Conservation (phyloP, 176 grass and related monocot genomes). For the Rhipidocladum racemiflorum region DNA sequence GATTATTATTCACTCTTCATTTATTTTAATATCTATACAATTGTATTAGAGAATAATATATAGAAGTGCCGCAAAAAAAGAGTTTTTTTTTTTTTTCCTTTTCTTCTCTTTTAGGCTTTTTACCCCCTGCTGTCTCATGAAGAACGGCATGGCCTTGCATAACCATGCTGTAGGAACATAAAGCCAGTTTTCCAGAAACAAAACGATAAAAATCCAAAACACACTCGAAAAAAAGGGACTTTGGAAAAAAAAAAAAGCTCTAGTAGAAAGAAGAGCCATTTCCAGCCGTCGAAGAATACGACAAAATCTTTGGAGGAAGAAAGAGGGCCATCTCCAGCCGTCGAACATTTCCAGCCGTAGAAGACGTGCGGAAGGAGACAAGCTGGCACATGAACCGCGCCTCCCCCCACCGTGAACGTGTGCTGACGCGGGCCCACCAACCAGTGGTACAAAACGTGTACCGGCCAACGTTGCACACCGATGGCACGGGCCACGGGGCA, state of each 20-base stretch:
- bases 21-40: no score
- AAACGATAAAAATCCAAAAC: not conserved
- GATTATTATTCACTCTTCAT: no score
- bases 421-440: not conserved
- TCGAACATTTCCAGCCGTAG: slow-evolving; percentile 49
- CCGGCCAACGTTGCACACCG: not conserved
- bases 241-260: not conserved
- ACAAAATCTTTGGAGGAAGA: not conserved
- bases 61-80: not conserved
- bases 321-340: slow-evolving; percentile 35
- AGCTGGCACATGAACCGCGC: slow-evolving; percentile 26
- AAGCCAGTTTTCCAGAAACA: not conserved
- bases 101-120: no score
- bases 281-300: slow-evolving; percentile 6
- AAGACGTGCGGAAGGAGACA: slow-evolving; percentile 13
- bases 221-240: not conserved
- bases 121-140: not conserved
- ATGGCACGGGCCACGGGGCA: no score
- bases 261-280: not conserved
- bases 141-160: not conserved
- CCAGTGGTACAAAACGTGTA: slow-evolving; percentile 1
- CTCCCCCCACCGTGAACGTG: not conserved
- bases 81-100: no score
- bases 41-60: no score
- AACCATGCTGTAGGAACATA: not conserved